phyloP scores from a whole-genome alignment of 2,329 filamentous ascomycete genomes.

The Colletotrichum lindemuthianum region DNA sequence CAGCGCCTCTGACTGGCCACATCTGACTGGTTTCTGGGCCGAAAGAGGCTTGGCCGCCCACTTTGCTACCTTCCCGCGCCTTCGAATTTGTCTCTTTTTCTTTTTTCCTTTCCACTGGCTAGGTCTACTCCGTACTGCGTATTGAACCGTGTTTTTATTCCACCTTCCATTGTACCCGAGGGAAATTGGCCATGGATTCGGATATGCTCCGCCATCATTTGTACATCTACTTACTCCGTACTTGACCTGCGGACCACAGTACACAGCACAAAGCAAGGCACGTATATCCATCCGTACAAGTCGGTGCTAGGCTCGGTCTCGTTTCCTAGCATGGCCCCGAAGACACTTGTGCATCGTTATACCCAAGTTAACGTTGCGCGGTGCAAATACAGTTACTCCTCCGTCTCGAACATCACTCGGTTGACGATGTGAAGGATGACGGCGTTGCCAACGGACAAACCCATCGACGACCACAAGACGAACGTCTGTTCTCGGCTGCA shows the following conservation, averaged over 20 bases:
- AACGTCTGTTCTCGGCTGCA: too few relatives aligned
- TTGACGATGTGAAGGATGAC: too few relatives aligned
- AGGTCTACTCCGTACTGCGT: too few relatives aligned
- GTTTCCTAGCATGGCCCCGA: too few relatives aligned
- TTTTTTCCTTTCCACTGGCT: not conserved
- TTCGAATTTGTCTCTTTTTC: not conserved
- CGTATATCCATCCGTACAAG: too few relatives aligned
- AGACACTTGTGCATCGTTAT: too few relatives aligned
- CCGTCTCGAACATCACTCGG: too few relatives aligned
- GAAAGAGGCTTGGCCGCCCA: slow-evolving; percentile 24
- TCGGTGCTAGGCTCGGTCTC: not conserved
- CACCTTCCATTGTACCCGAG: not conserved
- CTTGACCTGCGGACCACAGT: not conserved
- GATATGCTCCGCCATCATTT: not conserved
- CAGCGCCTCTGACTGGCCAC: slow-evolving; percentile 12
- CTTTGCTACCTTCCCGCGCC: not conserved
- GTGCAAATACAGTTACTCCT: too few relatives aligned
- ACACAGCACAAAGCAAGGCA: not conserved
- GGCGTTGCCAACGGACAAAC: too few relatives aligned
- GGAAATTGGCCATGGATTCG: not conserved
- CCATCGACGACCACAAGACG: too few relatives aligned
- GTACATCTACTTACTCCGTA: not conserved
- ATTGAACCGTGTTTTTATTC: not conserved
- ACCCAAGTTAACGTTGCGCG: too few relatives aligned
- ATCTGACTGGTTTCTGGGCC: not conserved